Evolutionary conservation across 257 asterid species (phyloP).

Genomic region (Leonotis leonurus): DNA sequence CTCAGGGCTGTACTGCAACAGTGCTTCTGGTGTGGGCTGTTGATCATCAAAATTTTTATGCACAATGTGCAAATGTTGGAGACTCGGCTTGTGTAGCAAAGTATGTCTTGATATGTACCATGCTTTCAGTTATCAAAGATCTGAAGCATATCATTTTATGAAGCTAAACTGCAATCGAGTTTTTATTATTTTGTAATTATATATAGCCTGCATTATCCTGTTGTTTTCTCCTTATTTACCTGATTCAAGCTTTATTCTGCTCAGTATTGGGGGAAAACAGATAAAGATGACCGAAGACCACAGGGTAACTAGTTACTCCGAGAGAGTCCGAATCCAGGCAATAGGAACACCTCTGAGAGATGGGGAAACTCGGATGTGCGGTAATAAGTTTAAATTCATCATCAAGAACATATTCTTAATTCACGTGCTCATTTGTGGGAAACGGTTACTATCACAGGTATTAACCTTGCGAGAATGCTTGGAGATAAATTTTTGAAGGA

Average conservation of each 20-base stretch:
- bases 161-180: not conserved
- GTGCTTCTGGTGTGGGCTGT: conserved; percentile 87
- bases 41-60: conserved; percentile 48
- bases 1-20: conserved; percentile 99
- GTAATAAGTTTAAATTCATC: too few relatives aligned
- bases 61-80: conserved; percentile 97
- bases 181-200: not conserved
- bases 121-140: conserved; percentile 7
- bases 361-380: conserved; percentile 89
- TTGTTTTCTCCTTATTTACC: not conserved
- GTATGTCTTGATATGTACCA: conserved; percentile 42
- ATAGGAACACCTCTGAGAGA: conserved; percentile 78
- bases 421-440: not conserved
- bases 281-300: conserved; percentile 97
- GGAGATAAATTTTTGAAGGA: conserved; percentile 96
- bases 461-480: conserved; percentile 94
- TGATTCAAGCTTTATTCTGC: conserved; percentile 16
- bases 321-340: conserved; percentile 73
- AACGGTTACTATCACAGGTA: conserved; percentile 39
- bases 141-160: conserved; percentile 1
- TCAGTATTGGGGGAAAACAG: conserved; percentile 78
- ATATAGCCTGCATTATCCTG: not conserved
- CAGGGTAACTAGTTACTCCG: conserved; percentile 65
- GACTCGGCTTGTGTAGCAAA: conserved; percentile 87
- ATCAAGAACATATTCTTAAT: too few relatives aligned